Base-by-base conservation (phyloP, 106 monocot species). In the Dendrobium nobile region DNA sequence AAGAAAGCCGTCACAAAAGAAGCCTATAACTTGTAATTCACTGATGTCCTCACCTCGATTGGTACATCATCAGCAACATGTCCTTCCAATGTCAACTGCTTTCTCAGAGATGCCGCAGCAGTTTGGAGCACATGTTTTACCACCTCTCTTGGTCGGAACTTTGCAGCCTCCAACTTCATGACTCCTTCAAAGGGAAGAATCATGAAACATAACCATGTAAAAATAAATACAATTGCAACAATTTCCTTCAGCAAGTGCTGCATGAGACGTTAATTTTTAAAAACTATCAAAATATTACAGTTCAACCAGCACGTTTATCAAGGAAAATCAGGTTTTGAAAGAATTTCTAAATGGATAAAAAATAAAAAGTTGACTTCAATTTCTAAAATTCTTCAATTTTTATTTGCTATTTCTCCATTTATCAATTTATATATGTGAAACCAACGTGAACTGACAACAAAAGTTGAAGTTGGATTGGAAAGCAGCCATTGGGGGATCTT, bases 61-160 rank as follows among this genome's bases (percentile, higher is more conserved):
- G 93, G 93, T 42, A 93, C 90, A 80, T 85, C 76, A 67, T 88
- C 87, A 54, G 85, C 80, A 48, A 90, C 80, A 85, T 88, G 56
- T 64, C 90, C 93, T 87, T 90, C 90, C 83, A 93, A 82, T 77
- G 80, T 87, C 74, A 93, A 78, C 58, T 93, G 87, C 82, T 93
- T 93, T 80, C 83, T 85, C 79, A 93, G 77, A 67, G 93, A 88
- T 84, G 93, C 93, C 31, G 88, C 90, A 77, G 90, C 90, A 82
- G 93, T 93, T 80, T 93, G 93, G 65, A 93, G 90, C n/a, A 88
- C 93, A 88, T 93, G 90, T 79, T 82, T 93, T 20, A 93, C 90
- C 17, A 93, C 93, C 84, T 93, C 93, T 77, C 93, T 90, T 54
- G 93, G 93, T 82, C 90, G 81, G 80, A 93, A 93, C 79, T 87